Evolutionary conservation across 2,329 filamentous ascomycete genomes (phyloP), one percentile per base, ranked within the genome.

Genomic region (Xylaria arbuscula): DNA sequence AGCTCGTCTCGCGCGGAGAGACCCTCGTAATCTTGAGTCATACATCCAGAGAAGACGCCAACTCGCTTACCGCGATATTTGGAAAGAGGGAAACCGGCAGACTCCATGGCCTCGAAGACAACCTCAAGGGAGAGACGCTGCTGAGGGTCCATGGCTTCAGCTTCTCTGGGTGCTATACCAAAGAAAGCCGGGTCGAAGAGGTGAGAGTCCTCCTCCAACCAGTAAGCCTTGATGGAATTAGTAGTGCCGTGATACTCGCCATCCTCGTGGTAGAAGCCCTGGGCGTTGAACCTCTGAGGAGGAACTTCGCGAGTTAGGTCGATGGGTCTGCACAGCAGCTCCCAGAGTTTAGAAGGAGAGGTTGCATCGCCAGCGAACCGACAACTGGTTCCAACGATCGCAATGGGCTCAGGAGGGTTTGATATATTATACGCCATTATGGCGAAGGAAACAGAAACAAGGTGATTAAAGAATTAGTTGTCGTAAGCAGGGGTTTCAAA

Each of bases 61-160:
- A 79, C 75, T 3, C 76, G 62, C 34, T 74, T 70, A 1, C 78
- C 79, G 13, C 66, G 72, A 42, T 77, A 75, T 10, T 64, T 70
- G 24, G 66, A 54, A 34, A 77, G 61, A 0, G 73, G 72, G 53
- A 77, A 75, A 11, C 79, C 79, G 19, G 77, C 74, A 3, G 75
- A 73, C 57, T 81, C 79, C 70, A 81, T 74, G 19, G 77, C 77
- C 57, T 81, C 78, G 56, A 77, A 81, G 17, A 79, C 78, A 36
- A 79, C 76, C 67, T 81, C 78, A 8, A 80, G 76, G 24, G 76
- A 56, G 40, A 79, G 67, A 2, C 77, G 76, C 54, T 79, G 77
- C 57, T 79, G 77, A 2, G 77, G 77, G 47, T 79, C 77, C 50
- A 80, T 76, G 22, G 76, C 74, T 58, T 78, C 76, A 7, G 79